phyloP scores from a whole-genome alignment of 106 monocot genomes.

The Dioscorea alata region DNA sequence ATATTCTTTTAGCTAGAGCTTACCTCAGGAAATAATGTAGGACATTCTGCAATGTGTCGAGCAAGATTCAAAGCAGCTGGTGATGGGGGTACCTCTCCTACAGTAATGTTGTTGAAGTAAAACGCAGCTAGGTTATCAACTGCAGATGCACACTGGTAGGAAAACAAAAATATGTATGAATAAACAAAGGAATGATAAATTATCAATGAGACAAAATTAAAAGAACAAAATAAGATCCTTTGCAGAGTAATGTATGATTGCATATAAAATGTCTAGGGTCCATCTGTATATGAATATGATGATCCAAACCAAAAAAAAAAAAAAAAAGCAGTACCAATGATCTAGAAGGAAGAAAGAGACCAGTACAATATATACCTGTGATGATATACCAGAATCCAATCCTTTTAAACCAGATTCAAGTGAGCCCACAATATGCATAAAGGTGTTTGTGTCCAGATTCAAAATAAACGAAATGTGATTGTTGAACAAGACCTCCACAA shows the following conservation, averaged over 20 bases:
- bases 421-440: slow-evolving; percentile 88
- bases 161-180: slow-evolving; percentile 11
- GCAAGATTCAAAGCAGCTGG: slow-evolving; percentile 73
- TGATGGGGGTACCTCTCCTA: slow-evolving; percentile 68
- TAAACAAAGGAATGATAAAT: neutral
- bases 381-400: slow-evolving; percentile 77
- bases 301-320: neutral
- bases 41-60: slow-evolving; percentile 72
- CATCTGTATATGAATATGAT: too few species aligned
- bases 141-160: slow-evolving; percentile 79
- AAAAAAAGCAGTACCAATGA: neutral
- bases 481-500: slow-evolving; percentile 85
- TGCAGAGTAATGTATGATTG: too few species aligned
- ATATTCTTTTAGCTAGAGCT: slow-evolving; percentile 3
- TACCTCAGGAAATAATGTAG: slow-evolving; percentile 93
- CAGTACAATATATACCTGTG: slow-evolving; percentile 48
- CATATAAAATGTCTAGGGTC: too few species aligned
- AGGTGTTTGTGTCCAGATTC: slow-evolving; percentile 71
- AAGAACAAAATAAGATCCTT: too few species aligned
- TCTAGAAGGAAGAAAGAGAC: neutral
- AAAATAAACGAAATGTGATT: slow-evolving; percentile 77
- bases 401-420: slow-evolving; percentile 97
- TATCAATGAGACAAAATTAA: too few species aligned
- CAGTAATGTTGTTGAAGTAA: slow-evolving; percentile 90
- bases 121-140: slow-evolving; percentile 85